A percentile compares a stretch with the other conserved stretches of the same genome.
Conservation (phyloP, 306 rosid species). For the Cyamopsis tetragonoloba region DNA sequence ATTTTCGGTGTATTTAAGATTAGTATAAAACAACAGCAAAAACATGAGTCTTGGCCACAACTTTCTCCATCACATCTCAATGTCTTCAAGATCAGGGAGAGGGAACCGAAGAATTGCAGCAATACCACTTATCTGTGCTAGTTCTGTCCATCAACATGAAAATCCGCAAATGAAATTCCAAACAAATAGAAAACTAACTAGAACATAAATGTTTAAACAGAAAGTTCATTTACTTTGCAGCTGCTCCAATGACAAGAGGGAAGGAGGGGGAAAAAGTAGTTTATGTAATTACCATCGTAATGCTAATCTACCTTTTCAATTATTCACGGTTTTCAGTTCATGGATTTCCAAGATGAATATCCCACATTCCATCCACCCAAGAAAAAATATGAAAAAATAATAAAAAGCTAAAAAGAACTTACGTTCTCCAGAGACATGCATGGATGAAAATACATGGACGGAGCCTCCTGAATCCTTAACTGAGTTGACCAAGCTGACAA, state of each 20-base stretch:
- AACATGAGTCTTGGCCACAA: background rate
- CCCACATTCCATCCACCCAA: background rate
- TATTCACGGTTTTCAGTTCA: background rate
- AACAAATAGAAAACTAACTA: background rate
- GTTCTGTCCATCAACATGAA: conserved; percentile 52
- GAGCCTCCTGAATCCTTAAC: conserved; percentile 83
- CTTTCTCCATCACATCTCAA: conserved; percentile 61
- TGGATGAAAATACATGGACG: conserved; percentile 84
- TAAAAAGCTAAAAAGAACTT: conserved; percentile 36
- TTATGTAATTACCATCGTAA: conserved; percentile 3
- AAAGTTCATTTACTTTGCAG: background rate
- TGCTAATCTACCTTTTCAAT: background rate
- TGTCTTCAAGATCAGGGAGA: conserved; percentile 90
- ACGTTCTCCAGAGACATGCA: conserved; percentile 99
- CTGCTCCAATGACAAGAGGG: background rate
- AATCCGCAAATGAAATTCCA: background rate
- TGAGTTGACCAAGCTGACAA: conserved; percentile 74
- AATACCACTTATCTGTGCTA: conserved; percentile 56
- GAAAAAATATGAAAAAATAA: background rate
- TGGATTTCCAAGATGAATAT: conserved; percentile 9
- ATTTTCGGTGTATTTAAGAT: background rate
- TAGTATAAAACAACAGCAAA: background rate
- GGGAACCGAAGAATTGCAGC: conserved; percentile 98
- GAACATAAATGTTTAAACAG: background rate
- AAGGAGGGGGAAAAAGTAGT: background rate